Base-by-base conservation (phyloP, 441 rosid species). In the Capsella rubella region DNA sequence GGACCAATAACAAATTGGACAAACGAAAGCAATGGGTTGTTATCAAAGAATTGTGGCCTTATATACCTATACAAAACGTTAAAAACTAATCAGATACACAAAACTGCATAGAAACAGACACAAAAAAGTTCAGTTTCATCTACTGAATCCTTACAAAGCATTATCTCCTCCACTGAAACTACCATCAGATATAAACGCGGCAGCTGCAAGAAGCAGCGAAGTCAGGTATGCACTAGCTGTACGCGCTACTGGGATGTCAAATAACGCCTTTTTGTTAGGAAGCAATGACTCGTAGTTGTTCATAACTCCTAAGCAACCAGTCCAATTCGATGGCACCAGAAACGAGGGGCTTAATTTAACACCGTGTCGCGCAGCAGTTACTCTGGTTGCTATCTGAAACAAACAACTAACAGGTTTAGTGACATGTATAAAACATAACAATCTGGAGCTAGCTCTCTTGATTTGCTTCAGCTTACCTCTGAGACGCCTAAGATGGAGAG, bases 301-400 rank as follows among this genome's bases (percentile, higher is more conserved):
- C 91, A 94, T 87, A 14, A 94, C 96, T 49, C 98, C 98, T 69
- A 90, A 76, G 79, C 97, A 94, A 28, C 97, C 98, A 4, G 98
- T 93, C 97, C 97, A 94, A 71, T 82, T 94, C 21, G 97, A 91
- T 37, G 97, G 98, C 64, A 91, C 91, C 8, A 93, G 93, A 79
- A 91, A 90, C 13, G 95, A 94, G 0, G 95, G 98, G 79, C 97
- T 91, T 15, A 94, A 80, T 74, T 89, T 86, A 53, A 91, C 92
- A 61, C 86, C 87, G 32, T 86, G 81, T 57, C 82, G 83, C 14
- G 90, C 92, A 46, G 97, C 93, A 2, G 92, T 89, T 21, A 90
- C 86, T 76, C 97, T 84, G 4, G 96, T 94, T 39, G 91, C 89
- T 78, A 91, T 85, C 97, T 94, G 86, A 79, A 74, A 58, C 69